A percentile compares a stretch with the other conserved stretches of the same genome.
phyloP scores from a whole-genome alignment of 495 filamentous ascomycete species.

The Neurospora tetrasperma region DNA sequence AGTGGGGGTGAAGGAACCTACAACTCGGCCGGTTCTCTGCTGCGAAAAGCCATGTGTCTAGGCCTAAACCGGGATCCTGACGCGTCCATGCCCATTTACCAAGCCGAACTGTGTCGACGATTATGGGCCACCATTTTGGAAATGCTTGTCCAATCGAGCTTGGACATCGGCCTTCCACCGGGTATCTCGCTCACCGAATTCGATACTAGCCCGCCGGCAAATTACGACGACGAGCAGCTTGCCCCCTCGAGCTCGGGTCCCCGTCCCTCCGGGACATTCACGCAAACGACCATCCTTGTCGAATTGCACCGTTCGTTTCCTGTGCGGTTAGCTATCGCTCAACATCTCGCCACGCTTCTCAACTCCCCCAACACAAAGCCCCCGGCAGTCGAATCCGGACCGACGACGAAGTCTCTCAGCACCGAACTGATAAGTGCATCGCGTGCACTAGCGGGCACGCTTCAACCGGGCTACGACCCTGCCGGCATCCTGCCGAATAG shows the following conservation, averaged over 20 bases:
- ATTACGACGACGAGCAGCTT: constrained; percentile 40
- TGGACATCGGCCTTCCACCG: constrained; percentile 50
- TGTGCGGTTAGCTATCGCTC: constrained; percentile 24
- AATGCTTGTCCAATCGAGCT: constrained; percentile 47
- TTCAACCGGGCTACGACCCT: constrained; percentile 26
- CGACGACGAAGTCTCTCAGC: not conserved
- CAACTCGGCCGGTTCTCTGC: constrained; percentile 46
- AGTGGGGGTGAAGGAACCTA: constrained; percentile 48
- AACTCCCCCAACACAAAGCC: constrained; percentile 22
- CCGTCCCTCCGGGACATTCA: constrained; percentile 20
- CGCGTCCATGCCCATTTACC: constrained; percentile 33
- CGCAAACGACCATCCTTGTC: constrained; percentile 30
- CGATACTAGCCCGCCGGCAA: constrained; percentile 44
- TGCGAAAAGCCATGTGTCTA: constrained; percentile 50
- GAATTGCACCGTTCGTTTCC: constrained; percentile 27
- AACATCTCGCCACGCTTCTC: constrained; percentile 26
- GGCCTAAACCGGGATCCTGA: constrained; percentile 52
- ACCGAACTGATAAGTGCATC: constrained; percentile 26
- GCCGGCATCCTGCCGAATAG: constrained; percentile 22
- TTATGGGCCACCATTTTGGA: constrained; percentile 61
- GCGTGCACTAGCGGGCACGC: constrained; percentile 19
- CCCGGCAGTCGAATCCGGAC: constrained; percentile 22
- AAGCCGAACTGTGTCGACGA: constrained; percentile 55
- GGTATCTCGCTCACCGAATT: constrained; percentile 45
- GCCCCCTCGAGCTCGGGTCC: constrained; percentile 9